A percentile compares a stretch with the other conserved stretches of the same genome.
Evolutionary conservation across 192 early-diverging fungal species (phyloP).

Genomic region (Linnemannia exigua): DNA sequence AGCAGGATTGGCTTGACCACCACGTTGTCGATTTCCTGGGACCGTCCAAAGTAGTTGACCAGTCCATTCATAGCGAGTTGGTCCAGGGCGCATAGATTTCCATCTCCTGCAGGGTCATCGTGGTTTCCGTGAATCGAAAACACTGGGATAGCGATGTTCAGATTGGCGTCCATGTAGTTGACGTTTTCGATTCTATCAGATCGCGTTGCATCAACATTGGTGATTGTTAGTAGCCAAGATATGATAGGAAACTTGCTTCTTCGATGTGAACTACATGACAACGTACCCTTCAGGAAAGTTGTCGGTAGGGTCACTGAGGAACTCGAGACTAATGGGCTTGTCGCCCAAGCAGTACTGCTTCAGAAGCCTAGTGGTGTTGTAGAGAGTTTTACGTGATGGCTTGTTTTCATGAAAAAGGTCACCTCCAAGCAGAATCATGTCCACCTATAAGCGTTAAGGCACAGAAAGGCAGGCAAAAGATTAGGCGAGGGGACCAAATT

Average conservation of each 20-base stretch:
- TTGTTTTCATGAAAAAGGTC: conserved; percentile 98
- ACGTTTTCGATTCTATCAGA: conserved; percentile 62
- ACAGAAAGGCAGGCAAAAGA: not conserved
- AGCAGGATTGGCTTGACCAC: conserved; percentile 85
- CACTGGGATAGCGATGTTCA: conserved; percentile 87
- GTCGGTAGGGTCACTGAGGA: conserved; percentile 80
- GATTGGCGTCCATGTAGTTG: conserved; percentile 91
- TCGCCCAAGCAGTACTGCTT: conserved; percentile 78
- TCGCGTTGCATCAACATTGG: not conserved
- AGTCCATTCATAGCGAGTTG: conserved; percentile 82
- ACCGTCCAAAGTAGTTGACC: conserved; percentile 95
- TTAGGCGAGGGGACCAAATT: not conserved
- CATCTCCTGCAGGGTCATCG: conserved; percentile 92
- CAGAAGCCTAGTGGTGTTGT: conserved; percentile 79
- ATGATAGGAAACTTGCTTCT: not conserved
- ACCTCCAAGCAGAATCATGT: conserved; percentile 94
- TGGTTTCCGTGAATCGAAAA: conserved; percentile 99
- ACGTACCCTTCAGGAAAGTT: conserved; percentile 74
- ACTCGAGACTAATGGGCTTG: conserved; percentile 74
- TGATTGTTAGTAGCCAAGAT: not conserved
- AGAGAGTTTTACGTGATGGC: conserved; percentile 83
- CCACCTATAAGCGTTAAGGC: conserved; percentile 65
- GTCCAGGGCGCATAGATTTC: conserved; percentile 88
- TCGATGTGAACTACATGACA: not conserved
- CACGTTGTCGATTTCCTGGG: conserved; percentile 80